phyloP scores from a whole-genome alignment of 176 grass and related monocot genomes.

The Metroxylon sagu region DNA sequence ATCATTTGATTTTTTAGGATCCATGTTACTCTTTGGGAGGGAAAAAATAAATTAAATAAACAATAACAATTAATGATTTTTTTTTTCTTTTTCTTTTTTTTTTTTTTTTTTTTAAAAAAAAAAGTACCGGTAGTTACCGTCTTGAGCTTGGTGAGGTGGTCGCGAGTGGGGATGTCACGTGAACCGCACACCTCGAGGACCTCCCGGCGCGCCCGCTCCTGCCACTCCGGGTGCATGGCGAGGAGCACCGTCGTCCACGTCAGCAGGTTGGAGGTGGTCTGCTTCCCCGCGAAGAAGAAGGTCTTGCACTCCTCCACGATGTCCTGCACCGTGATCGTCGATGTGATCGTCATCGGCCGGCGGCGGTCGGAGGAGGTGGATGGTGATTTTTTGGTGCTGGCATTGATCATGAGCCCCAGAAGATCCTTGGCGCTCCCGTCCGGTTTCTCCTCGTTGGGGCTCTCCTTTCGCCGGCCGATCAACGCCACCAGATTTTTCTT shows the following conservation, averaged over 20 bases:
- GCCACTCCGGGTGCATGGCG: slow-evolving; percentile 95
- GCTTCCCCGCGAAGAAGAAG: slow-evolving; percentile 95
- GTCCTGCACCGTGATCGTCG: slow-evolving; percentile 66
- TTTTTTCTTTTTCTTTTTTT: no score
- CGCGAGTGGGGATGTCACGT: slow-evolving; percentile 48
- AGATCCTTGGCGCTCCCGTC: slow-evolving; percentile 54
- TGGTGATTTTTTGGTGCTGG: slow-evolving; percentile 10
- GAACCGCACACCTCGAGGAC: slow-evolving; percentile 75
- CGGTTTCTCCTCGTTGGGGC: slow-evolving; percentile 28
- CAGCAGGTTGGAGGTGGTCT: slow-evolving; percentile 93
- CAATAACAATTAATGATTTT: no score
- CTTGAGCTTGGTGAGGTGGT: slow-evolving; percentile 83
- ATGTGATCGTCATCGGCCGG: no score
- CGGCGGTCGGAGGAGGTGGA: no score
- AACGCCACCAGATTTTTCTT: slow-evolving; percentile 66
- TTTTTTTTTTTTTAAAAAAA: no score
- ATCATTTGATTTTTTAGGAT: no score
- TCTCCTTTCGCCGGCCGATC: slow-evolving; percentile 51
- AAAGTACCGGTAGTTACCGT: slow-evolving; percentile 33
- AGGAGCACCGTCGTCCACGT: slow-evolving; percentile 89
- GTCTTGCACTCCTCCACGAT: slow-evolving; percentile 99
- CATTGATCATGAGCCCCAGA: slow-evolving; percentile 75
- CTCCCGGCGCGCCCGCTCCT: slow-evolving; percentile 73
- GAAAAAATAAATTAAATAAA: no score
- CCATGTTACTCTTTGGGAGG: no score